Percentiles rank a stretch among this genome's conserved stretches.
Conservation (phyloP, 1,284 basidiomycete genomes). For the Cerrena zonata region DNA sequence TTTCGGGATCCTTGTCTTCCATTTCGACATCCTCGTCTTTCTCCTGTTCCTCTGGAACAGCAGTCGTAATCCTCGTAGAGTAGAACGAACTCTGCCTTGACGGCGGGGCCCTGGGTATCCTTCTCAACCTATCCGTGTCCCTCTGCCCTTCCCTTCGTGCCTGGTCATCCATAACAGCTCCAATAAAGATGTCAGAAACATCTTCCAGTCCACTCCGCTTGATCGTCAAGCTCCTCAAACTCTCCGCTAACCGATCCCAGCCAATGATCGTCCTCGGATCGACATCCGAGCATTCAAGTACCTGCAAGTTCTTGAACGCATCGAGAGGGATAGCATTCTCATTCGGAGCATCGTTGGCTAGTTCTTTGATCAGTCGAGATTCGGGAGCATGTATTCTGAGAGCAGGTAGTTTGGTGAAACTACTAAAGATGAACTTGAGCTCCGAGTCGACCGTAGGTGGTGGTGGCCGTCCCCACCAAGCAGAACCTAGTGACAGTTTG, state of each 20-base stretch:
- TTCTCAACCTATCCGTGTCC: conserved; percentile 41
- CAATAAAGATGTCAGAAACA: conserved; percentile 73
- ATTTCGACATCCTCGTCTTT: conserved; percentile 16
- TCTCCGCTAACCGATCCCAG: conserved; percentile 75
- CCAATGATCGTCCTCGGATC: conserved; percentile 81
- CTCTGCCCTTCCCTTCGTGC: conserved; percentile 52
- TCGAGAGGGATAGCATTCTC: conserved; percentile 76
- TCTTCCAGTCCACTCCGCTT: conserved; percentile 78
- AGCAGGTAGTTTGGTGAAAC: conserved; percentile 82
- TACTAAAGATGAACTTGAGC: conserved; percentile 80
- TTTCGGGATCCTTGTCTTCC: not conserved
- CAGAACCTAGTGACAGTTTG: conserved; percentile 60
- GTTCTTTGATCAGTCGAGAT: conserved; percentile 61
- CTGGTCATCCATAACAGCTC: conserved; percentile 70
- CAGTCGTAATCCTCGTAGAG: conserved; percentile 47
- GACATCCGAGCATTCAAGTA: conserved; percentile 69
- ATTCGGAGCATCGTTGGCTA: conserved; percentile 66
- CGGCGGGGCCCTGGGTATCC: conserved; percentile 35
- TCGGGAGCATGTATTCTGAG: conserved; percentile 59
- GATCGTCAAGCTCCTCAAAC: conserved; percentile 69
- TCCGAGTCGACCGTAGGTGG: conserved; percentile 61
- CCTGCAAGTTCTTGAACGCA: conserved; percentile 77
- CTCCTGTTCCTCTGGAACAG: conserved; percentile 55
- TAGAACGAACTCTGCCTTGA: conserved; percentile 47
- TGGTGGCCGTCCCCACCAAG: conserved; percentile 63